Conservation (phyloP, 2,329 filamentous ascomycete genomes). For the Nemania abortiva region DNA sequence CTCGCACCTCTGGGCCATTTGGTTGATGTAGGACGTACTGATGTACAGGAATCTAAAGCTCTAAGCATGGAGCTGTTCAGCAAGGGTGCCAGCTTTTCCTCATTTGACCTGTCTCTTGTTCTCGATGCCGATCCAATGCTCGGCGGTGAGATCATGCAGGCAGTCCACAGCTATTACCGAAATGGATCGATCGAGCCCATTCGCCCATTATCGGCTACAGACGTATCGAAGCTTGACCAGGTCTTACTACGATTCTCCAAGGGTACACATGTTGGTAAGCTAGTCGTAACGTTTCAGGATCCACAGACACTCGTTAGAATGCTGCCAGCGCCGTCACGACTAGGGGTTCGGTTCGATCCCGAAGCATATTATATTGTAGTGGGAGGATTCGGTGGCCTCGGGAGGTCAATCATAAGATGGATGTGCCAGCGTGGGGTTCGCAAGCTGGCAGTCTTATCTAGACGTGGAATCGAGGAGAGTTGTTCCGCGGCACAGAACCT, state of each 20-base stretch:
- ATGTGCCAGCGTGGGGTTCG: slow-evolving; percentile 45
- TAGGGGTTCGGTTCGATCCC: slow-evolving; percentile 36
- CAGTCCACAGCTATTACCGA: slow-evolving; percentile 32
- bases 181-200: slow-evolving; percentile 24
- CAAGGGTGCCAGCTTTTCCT: slow-evolving; percentile 33
- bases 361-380: slow-evolving; percentile 42
- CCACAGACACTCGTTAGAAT: slow-evolving; percentile 26
- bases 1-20: slow-evolving; percentile 15
- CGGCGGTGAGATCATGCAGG: slow-evolving; percentile 25
- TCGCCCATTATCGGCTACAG: slow-evolving; percentile 15
- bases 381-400: slow-evolving; percentile 41
- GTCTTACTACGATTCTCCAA: slow-evolving; percentile 36
- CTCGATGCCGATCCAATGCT: slow-evolving; percentile 24
- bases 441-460: slow-evolving; percentile 42
- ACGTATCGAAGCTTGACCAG: slow-evolving; percentile 36
- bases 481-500: slow-evolving; percentile 16
- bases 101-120: slow-evolving; percentile 31
- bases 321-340: background rate
- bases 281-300: slow-evolving; percentile 39
- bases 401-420: slow-evolving; percentile 39
- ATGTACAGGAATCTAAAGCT: slow-evolving; percentile 30
- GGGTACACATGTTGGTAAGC: slow-evolving; percentile 45
- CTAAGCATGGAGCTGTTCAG: slow-evolving; percentile 28
- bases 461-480: slow-evolving; percentile 25
- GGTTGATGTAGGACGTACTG: slow-evolving; percentile 20